Evolutionary conservation across 176 grass and related monocot species (phyloP), one percentile per base, ranked within the genome.

Genomic region (Oryza punctata): DNA sequence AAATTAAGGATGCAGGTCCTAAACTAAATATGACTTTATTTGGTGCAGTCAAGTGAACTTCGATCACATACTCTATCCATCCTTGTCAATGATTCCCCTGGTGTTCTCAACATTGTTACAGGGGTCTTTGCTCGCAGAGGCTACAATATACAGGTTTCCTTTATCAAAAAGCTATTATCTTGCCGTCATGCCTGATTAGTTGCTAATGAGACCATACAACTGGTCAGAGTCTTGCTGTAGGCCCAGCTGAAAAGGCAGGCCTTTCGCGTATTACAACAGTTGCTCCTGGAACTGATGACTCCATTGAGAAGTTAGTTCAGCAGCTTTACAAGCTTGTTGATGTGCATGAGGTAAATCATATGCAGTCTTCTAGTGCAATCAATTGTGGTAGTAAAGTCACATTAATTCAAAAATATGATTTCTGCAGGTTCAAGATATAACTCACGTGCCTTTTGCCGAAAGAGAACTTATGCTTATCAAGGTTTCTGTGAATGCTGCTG

Each of bases 381-480:
- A 78, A 24, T 76, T 67, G 10, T 29, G 40, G 10, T 59, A 38
- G 14, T 21, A 54, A 89, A 82, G 21, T 43, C 45, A 9, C 45
- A 24, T n/a, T 79, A 23, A 66, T 19, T 67, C 23, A n/a, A 78
- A 67, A 35, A 73, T 78, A 14, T 29, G 26, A 61, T 18, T 81
- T 63, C 25, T 38, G 33, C 91, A 96, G 96, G 93, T 99, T 87
- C 73, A 90, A 27, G 89, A 99, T 16, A 84, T 99, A 67, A 99
- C 96, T 32, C 85, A 84, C 50, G 84, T 84, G 77, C 96, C 96
- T 85, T 99, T 99, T 90, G 79, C 96, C 19, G 93, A 95, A 80
- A 85, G 96, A 91, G 96, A 98, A 82, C 69, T 98, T 69, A 95
- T 98, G 91, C 77, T 98, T 82, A 95, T 98, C 68, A 98, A 98